phyloP scores from a whole-genome alignment of 352 stramenopile species.

The Pythium insidiosum region DNA sequence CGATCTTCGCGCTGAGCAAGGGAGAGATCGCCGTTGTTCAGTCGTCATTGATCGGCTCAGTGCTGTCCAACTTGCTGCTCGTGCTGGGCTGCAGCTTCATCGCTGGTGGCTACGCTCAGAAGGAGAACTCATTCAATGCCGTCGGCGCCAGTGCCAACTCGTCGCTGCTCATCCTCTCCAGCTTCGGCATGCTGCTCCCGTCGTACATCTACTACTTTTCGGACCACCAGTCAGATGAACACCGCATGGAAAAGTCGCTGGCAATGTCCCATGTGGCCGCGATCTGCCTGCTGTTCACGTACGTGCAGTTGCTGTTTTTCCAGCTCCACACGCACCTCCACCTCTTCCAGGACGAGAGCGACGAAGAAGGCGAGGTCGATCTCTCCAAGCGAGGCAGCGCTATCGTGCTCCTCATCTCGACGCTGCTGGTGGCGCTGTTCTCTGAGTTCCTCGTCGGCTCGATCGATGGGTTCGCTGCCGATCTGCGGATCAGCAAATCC shows the following conservation, averaged over 20 bases:
- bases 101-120: slow-evolving; percentile 71
- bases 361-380: slow-evolving; percentile 63
- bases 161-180: slow-evolving; percentile 90
- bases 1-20: slow-evolving; percentile 89
- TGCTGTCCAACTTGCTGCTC: slow-evolving; percentile 97
- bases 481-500: slow-evolving; percentile 72
- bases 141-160: slow-evolving; percentile 91
- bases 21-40: slow-evolving; percentile 96
- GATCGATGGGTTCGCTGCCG: slow-evolving; percentile 66
- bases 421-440: slow-evolving; percentile 88
- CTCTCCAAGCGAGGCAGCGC: slow-evolving; percentile 76
- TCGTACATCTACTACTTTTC: slow-evolving; percentile 89
- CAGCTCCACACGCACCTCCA: slow-evolving; percentile 93
- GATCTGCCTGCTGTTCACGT: slow-evolving; percentile 87
- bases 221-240: slow-evolving; percentile 67
- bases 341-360: slow-evolving; percentile 78
- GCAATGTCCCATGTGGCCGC: slow-evolving; percentile 74
- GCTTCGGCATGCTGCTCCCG: slow-evolving; percentile 91
- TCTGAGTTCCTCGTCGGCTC: slow-evolving; percentile 90
- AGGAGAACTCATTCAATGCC: slow-evolving; percentile 91
- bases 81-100: slow-evolving; percentile 96
- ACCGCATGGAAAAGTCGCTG: slow-evolving; percentile 52
- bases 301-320: slow-evolving; percentile 94
- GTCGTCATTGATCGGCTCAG: slow-evolving; percentile 94
- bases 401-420: slow-evolving; percentile 80